Evolutionary conservation across 768 basidiomycete genomes (phyloP).

Genomic region (Rhodosporidiobolus odoratus): DNA sequence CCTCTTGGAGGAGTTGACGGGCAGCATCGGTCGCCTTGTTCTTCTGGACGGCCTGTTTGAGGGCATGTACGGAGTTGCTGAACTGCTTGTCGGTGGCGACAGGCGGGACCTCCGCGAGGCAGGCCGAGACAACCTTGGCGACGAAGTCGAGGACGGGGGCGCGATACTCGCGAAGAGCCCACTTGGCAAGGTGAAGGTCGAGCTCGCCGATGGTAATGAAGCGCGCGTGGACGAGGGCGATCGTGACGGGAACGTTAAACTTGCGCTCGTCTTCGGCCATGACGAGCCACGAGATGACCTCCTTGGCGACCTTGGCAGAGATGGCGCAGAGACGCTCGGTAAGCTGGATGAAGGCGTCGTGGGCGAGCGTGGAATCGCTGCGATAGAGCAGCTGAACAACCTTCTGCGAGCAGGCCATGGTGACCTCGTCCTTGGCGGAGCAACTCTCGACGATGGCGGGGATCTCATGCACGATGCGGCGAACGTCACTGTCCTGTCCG

Average conservation of each 20-base stretch:
- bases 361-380: conserved; percentile 72
- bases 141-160: conserved; percentile 73
- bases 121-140: conserved; percentile 77
- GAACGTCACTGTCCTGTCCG: conserved; percentile 78
- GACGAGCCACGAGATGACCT: conserved; percentile 91
- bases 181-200: conserved; percentile 85
- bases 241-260: conserved; percentile 88
- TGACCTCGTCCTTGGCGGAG: conserved; percentile 73
- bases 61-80: conserved; percentile 69
- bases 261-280: conserved; percentile 99
- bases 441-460: conserved; percentile 74
- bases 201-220: conserved; percentile 70
- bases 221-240: conserved; percentile 76
- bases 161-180: conserved; percentile 69
- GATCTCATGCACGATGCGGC: conserved; percentile 75
- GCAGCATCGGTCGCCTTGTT: conserved; percentile 47
- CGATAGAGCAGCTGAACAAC: conserved; percentile 93
- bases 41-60: conserved; percentile 70
- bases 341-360: conserved; percentile 78
- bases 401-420: conserved; percentile 89
- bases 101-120: conserved; percentile 72
- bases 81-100: conserved; percentile 71
- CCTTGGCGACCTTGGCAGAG: conserved; percentile 88
- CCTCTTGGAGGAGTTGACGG: conserved; percentile 18
- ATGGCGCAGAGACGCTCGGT: conserved; percentile 81